These are phyloP conservation scores for Goffeauzyma gilvescens DNA, from an alignment of 768 basidiomycete species.

Conservation along the genomic window DNA sequence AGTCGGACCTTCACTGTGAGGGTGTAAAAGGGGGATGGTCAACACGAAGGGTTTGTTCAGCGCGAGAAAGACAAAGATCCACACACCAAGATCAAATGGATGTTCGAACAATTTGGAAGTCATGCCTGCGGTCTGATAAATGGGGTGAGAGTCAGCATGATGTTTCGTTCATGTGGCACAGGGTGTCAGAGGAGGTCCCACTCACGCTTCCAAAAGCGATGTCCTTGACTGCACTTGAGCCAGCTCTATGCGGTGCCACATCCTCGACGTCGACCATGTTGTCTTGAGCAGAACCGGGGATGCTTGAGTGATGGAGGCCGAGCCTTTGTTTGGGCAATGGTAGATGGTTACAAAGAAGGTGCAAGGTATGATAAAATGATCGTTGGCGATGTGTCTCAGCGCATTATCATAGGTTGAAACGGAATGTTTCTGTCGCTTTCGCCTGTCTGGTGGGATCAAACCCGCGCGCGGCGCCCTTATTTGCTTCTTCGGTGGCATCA, in stretches of 20 bases:
- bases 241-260: neutral
- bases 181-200: neutral
- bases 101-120: conserved; percentile 76
- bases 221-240: conserved; percentile 18
- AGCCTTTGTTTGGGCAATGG: too few relatives aligned
- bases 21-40: neutral
- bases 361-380: too few relatives aligned
- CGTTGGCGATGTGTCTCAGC: too few relatives aligned
- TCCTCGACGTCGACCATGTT: too few relatives aligned
- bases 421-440: too few relatives aligned
- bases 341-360: too few relatives aligned
- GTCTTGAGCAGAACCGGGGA: too few relatives aligned
- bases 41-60: neutral
- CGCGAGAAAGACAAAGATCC: conserved; percentile 2
- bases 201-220: conserved; percentile 29
- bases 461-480: too few relatives aligned
- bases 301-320: too few relatives aligned
- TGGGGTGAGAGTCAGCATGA: neutral
- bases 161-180: neutral
- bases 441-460: too few relatives aligned
- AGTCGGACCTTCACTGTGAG: conserved; percentile 59
- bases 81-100: conserved; percentile 72
- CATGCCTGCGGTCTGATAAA: conserved; percentile 58
- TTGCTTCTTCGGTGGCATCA: too few relatives aligned
- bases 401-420: too few relatives aligned